Base-by-base conservation (phyloP, 768 basidiomycete genomes). In the Phanerodontia chrysosporium region DNA sequence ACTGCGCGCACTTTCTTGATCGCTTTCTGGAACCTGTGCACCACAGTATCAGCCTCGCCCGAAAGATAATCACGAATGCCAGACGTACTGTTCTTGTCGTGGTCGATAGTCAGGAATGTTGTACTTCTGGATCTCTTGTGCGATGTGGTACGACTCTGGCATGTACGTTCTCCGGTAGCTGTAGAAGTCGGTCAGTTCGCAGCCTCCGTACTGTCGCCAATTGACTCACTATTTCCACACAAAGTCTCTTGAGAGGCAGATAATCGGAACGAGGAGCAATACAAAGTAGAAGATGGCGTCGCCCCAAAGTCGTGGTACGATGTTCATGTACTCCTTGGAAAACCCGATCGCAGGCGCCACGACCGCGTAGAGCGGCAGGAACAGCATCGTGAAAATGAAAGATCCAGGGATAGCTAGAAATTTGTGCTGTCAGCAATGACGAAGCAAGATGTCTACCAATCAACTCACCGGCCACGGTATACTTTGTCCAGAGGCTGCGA, bases 1-100 rank as follows among this genome's bases (percentile, higher is more conserved):
- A 95, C 92, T 0, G 97, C 97, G n/a, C 97, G 86, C 13, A 99
- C 97, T 72, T 99, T 99, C 75, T 98, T 98, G 81, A 99, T 99
- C 16, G 97, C 97, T 71, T 98, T 97, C 73, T 98, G 95, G 76
- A 97, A 97, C 73, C 92, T 95, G 58, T 4, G 7, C n/a, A 16
- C 28, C n/a, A 30, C 36, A 30, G 59, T 36, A 30, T 42, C 16
- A 32, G 36, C 30, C 36, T 9, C 6, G 62, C 57, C 66, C 49
- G n/a, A 35, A 51, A 21, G 10, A 42, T 24, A 27, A 62, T n/a
- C 25, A 55, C 16, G 12, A 48, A 8, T 13, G 51, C 44, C 27
- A n/a, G 3, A 82, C 86, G 65, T 66, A 98, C 89, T 98, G 97
- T 74, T 97, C 97, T 74, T 98, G 96, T 58, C 97, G 81, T 2